A percentile compares a stretch with the other conserved stretches of the same genome.
phyloP scores from a whole-genome alignment of 345 rosid genomes.

The Erucastrum elatum region DNA sequence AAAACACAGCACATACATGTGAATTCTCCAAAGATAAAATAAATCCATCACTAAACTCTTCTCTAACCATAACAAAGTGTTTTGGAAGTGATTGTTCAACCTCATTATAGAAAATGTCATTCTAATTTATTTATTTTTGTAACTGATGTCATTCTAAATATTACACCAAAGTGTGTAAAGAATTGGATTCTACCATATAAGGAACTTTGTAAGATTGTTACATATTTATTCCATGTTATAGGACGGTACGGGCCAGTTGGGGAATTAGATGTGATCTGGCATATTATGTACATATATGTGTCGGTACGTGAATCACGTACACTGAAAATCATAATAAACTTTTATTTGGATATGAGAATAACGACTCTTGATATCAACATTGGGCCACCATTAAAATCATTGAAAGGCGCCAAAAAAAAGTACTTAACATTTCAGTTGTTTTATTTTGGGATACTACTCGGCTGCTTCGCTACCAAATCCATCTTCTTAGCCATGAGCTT shows the following conservation, averaged over 20 bases:
- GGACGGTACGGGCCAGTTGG: slow-evolving; percentile 36
- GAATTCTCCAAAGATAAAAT: no score
- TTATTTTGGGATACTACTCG: neutral
- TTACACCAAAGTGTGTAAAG: slow-evolving; percentile 12
- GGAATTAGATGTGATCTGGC: slow-evolving; percentile 18
- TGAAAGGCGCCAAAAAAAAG: neutral
- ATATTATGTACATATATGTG: slow-evolving; percentile 17
- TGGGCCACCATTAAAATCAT: slow-evolving; percentile 9
- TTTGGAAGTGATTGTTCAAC: neutral
- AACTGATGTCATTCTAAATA: neutral
- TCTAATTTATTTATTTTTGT: neutral
- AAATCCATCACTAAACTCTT: slow-evolving; percentile 2
- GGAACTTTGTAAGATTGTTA: slow-evolving; percentile 6
- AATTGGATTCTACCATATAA: slow-evolving; percentile 22
- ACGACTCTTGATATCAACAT: slow-evolving; percentile 27
- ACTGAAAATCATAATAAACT: slow-evolving; percentile 19
- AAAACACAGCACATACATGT: no score
- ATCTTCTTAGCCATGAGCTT: slow-evolving; percentile 25
- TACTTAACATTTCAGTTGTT: neutral
- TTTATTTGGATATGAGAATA: slow-evolving; percentile 19
- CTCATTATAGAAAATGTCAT: neutral
- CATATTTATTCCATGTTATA: slow-evolving; percentile 25
- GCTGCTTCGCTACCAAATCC: slow-evolving; percentile 16
- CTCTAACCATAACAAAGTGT: neutral
- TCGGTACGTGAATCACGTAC: slow-evolving; percentile 27